Evolutionary conservation across 2,329 filamentous ascomycete species (phyloP), one percentile per base, ranked within the genome.

Genomic region (Emergomyces pasteurianus): DNA sequence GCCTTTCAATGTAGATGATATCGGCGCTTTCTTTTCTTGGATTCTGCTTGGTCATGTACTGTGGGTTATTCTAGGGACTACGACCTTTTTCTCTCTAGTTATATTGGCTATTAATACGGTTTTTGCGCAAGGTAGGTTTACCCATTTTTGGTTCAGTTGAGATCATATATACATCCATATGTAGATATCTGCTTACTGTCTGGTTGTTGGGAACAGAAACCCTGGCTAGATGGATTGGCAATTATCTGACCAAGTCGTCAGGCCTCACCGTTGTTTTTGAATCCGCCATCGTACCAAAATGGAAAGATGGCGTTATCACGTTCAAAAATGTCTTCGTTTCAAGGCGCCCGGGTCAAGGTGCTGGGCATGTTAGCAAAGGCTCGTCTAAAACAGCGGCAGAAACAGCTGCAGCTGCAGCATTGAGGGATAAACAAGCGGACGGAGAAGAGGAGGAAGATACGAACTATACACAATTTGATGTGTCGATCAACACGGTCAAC

Each of bases 271-370:
- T 99, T 38, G 87, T 99, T 59, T 99, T 99, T 72, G 94, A 99
- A 75, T 96, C 90, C 46, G 94, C 94, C 26, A 96, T 99, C 68
- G 94, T 99, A 23, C 94, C 94, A 12, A 94, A 89, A 72, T 99
- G 94, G 94, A 86, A 85, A 63, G 88, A 94, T 69, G 92, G 92
- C 38, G 92, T 97, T 47, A 99, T 99, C 65, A 92, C 90, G 0
- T 96, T 99, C 76, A 87, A 89, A 68, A 97, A 96, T 69, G 94
- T 99, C 10, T 97, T 96, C 70, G 89, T 99, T 1, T 97, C 94
- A 16, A 83, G 92, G 62, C 81, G 94, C 55, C 94, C 94, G 1
- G 92, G 94, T 4, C 89, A 95, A 72, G 80, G 84, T 42, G 83
- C 84, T 63, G 88, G 88, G 1, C 87, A 90, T 60, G 92, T 99